Base-by-base conservation (phyloP, 805 yeast genomes). In the Kregervanrija fluxuum region DNA sequence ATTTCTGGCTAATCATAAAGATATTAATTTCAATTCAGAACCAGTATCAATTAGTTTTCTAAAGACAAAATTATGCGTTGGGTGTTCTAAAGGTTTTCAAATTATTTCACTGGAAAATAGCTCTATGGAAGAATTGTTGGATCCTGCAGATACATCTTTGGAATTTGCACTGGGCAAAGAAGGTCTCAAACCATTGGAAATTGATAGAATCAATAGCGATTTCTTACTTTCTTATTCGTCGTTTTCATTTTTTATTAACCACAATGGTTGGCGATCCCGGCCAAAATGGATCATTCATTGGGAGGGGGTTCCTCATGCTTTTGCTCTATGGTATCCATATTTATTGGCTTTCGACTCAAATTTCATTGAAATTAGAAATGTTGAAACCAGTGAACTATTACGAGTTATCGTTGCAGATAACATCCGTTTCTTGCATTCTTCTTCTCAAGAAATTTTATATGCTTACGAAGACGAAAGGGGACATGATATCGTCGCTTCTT, bases 91-190 rank as follows among this genome's bases (percentile, higher is more conserved):
- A 61, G 99, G 99, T 0, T 93, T 93, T 69, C 98, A 93, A 67
- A 88, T 93, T 57, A 89, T 93, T 33, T 84, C 95, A 13, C 70
- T 90, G 37, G 85, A 84, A 48, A 86, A 84, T 43, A 83, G 86
- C 47, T 85, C 81, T 48, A 88, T 85, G 64, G 97, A 93, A 65
- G 80, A 93, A 9, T 75, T 93, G 42, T 70, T 93, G 55, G 98
- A 93, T 66, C 96, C 96, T n/a, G 99, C 98, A 0, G 99, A 93
- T 59, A 95, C 98, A 0, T 88, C 97, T 14, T 71, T 93, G 43
- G 99, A 93, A 58, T 93, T 93, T 69, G 97, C 93, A 11, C 86
- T 80, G 46, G 85, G 79, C 48, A 72, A 84, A 48, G 95, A 88
- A 62, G 79, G 80, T 2, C 35, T 50, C 2, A 85, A 86, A 56